Base-by-base conservation (phyloP, 2,329 filamentous ascomycete species). In the Thermoascus crustaceus region DNA sequence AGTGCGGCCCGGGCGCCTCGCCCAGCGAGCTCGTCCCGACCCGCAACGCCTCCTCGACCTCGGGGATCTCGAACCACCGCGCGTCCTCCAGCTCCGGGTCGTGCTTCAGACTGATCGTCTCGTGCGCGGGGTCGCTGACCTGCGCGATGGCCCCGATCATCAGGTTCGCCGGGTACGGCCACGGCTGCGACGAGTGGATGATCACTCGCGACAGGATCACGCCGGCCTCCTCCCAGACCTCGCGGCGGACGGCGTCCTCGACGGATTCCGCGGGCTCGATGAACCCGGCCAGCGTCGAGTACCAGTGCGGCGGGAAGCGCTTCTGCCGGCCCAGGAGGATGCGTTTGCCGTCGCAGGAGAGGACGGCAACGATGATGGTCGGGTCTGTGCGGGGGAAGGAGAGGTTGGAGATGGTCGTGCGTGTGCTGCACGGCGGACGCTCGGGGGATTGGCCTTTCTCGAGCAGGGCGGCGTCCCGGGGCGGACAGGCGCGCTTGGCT, bases 301-400 rank as follows among this genome's bases (percentile, higher is more conserved):
- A 95, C 85, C 83, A 94, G 58, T 83, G 58, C 1, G 75, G 70
- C 1, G 91, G 91, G 73, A 81, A 98, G 35, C 85, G 75, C 62
- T 83, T 84, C 53, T 85, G 78, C 9, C 91, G 80, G 23, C 91
- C 91, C 1, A 98, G 80, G 5, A 98, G 75, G 24, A 94, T 66
- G 42, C 78, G 76, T 46, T 80, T 74, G 32, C 82, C 82, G 48
- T 93, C 85, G 33, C 80, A 71, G 35, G 83, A 93, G 20, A 96
- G 76, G 7, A 95, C 81, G 1, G 88, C 89, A 65, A 93, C 88
- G 63, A 98, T 98, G 58, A 96, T 87, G 18, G 86, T 94, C 1
- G 88, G 87, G 51, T 95, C 88, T 2, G 89, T 95, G 33, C 88
- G 78, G 2, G 89, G 89, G 69, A 95, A 96, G 53, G 75, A 82